Conservation (phyloP, 257 asterid species). For the Przewalskia tangutica region DNA sequence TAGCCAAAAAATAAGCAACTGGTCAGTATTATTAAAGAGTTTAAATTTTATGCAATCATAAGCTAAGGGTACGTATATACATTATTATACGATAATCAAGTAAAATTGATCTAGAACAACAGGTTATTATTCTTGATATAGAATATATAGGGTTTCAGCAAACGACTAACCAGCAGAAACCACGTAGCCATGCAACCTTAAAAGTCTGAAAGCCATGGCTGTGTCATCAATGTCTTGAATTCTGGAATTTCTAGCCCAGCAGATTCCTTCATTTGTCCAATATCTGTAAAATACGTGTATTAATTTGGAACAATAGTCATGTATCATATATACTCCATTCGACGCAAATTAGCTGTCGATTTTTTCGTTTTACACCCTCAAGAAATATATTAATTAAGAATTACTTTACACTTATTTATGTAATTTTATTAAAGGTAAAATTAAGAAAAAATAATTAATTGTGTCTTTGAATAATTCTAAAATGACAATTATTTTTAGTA, state of each 20-base stretch:
- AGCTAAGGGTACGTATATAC: neutral
- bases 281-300: slow-evolving; percentile 24
- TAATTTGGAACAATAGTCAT: neutral
- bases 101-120: neutral
- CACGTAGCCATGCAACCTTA: slow-evolving; percentile 67
- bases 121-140: too few species aligned
- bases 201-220: slow-evolving; percentile 76
- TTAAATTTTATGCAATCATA: neutral
- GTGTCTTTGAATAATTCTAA: too few species aligned
- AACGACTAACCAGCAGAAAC: slow-evolving; percentile 48
- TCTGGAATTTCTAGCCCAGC: slow-evolving; percentile 67
- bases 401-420: too few species aligned
- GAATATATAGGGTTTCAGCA: too few species aligned
- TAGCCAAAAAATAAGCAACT: neutral
- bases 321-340: too few species aligned
- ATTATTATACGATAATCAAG: neutral
- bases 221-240: slow-evolving; percentile 80
- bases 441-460: too few species aligned
- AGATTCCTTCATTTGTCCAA: slow-evolving; percentile 70
- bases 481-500: too few species aligned
- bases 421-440: too few species aligned
- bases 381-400: too few species aligned
- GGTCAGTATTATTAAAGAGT: neutral
- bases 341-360: too few species aligned
- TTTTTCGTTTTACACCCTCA: too few species aligned